Evolutionary conservation across 129 eudicot species (phyloP).

Genomic region (Deinandra increscens): DNA sequence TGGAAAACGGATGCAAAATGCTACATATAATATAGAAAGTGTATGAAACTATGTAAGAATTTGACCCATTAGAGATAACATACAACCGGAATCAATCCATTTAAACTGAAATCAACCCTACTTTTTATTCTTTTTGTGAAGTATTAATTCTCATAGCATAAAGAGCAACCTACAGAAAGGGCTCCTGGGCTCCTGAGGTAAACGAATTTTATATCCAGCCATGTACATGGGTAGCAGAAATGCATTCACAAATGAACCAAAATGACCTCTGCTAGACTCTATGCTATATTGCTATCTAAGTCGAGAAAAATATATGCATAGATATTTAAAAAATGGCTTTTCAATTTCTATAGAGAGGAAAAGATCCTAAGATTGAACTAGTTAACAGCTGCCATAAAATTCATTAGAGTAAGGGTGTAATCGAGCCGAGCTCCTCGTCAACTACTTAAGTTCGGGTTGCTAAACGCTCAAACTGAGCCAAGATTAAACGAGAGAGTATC

Average conservation of each 20-base stretch:
- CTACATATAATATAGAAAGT: background rate
- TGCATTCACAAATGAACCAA: background rate
- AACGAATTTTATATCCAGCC: background rate
- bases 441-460: too few species aligned
- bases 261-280: slow-evolving; percentile 7
- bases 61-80: background rate
- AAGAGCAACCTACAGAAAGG: background rate
- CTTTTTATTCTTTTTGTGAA: too few species aligned
- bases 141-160: background rate
- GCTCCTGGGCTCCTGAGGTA: background rate
- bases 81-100: background rate
- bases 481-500: too few species aligned
- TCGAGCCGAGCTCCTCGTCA: too few species aligned
- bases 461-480: too few species aligned
- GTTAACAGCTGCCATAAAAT: background rate
- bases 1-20: background rate
- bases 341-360: background rate
- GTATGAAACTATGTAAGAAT: background rate
- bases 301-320: background rate
- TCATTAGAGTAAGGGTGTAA: too few species aligned
- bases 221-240: background rate
- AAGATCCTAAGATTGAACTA: background rate
- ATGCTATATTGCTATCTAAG: background rate
- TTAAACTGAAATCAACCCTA: background rate
- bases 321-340: background rate